phyloP scores from a whole-genome alignment of 1,284 basidiomycete species.

The Cryptococcus hybrid region DNA sequence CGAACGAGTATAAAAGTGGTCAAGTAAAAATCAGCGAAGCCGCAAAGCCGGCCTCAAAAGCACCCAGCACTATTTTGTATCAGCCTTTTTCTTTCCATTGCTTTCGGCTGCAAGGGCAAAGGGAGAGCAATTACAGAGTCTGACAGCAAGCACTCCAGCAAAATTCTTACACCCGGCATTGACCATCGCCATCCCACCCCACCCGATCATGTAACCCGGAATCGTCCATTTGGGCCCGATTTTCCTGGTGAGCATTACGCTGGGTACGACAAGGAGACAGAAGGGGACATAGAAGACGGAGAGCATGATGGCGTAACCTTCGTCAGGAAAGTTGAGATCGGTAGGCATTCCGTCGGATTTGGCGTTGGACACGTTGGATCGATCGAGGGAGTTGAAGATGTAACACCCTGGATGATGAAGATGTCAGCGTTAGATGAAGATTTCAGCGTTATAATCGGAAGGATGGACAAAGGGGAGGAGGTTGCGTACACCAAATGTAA shows the following conservation, averaged over 20 bases:
- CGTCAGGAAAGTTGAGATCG: constrained; percentile 10
- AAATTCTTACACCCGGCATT: constrained; percentile 16
- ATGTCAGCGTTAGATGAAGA: neutral
- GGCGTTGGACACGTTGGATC: constrained; percentile 19
- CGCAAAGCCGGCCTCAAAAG: constrained; percentile 13
- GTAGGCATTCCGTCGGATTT: constrained; percentile 10
- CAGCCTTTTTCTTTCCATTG: neutral
- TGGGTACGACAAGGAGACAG: constrained; percentile 10
- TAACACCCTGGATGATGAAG: constrained; percentile 1
- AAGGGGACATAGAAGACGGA: constrained; percentile 19
- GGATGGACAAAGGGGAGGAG: neutral
- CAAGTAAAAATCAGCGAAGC: constrained; percentile 19
- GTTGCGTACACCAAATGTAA: constrained; percentile 17
- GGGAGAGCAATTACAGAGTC: constrained; percentile 4
- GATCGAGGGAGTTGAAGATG: constrained; percentile 17
- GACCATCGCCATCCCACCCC: constrained; percentile 18
- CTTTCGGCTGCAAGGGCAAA: neutral
- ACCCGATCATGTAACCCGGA: constrained; percentile 19
- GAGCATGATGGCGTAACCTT: constrained; percentile 14
- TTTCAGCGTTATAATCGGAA: too few species aligned
- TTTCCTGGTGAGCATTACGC: constrained; percentile 14
- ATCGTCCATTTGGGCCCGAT: constrained; percentile 15
- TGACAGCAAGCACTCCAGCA: constrained; percentile 5
- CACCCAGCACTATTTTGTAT: neutral
- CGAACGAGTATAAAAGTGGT: constrained; percentile 52